Percentiles rank a stretch among this genome's conserved stretches.
phyloP scores from a whole-genome alignment of 805 yeast genomes.

The Sugiyamaella valdiviana region DNA sequence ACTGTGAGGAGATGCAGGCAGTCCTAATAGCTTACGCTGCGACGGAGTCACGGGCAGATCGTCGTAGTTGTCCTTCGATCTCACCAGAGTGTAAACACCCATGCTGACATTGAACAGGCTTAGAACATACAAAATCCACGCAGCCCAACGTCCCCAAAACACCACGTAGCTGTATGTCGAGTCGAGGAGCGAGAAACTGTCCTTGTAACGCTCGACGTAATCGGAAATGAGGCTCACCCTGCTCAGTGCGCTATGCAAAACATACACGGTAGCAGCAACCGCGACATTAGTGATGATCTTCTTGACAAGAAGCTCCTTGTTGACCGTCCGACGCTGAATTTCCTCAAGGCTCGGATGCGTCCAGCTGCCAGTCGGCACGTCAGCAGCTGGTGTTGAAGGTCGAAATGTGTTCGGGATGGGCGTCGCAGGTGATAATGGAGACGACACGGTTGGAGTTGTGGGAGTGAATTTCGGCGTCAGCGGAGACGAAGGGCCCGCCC shows the following conservation, averaged over 20 bases:
- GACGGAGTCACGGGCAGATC: conserved; percentile 24
- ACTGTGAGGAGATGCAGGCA: conserved; percentile 23
- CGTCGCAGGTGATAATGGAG: neutral
- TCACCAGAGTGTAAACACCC: conserved; percentile 9
- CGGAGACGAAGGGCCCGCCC: conserved; percentile 4
- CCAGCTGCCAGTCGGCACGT: conserved; percentile 24
- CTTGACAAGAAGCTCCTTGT: conserved; percentile 38
- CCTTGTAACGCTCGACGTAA: neutral
- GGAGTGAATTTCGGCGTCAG: neutral
- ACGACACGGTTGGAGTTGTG: neutral
- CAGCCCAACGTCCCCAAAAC: neutral
- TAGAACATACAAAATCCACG: conserved; percentile 18
- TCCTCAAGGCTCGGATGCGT: conserved; percentile 22
- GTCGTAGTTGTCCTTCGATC: conserved; percentile 20
- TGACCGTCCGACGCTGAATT: conserved; percentile 34
- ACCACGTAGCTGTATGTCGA: neutral
- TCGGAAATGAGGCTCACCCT: neutral
- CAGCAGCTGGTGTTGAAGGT: conserved; percentile 2
- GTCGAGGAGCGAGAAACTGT: neutral
- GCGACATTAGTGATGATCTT: conserved; percentile 33
- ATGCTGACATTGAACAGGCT: conserved; percentile 19
- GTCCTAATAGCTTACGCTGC: conserved; percentile 27
- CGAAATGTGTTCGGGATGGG: neutral
- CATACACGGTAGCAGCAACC: conserved; percentile 18
- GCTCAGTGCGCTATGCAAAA: neutral